phyloP scores from a whole-genome alignment of 108 stramenopile species.

The Conticribra weissflogii region DNA sequence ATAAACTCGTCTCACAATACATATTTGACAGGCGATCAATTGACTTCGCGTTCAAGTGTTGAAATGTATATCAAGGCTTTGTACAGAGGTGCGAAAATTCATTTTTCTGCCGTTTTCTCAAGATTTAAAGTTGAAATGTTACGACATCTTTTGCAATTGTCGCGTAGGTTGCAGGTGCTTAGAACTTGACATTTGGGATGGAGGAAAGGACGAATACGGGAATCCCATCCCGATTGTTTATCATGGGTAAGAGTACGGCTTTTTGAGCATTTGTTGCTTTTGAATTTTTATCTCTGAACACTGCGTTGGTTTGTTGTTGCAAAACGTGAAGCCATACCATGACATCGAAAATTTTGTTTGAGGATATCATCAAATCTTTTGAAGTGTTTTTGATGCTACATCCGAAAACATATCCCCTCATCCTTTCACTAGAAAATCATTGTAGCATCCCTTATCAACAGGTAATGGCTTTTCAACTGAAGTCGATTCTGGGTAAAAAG shows the following conservation, averaged over 20 bases:
- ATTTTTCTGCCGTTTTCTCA: no score
- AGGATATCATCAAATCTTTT: constrained; percentile 77
- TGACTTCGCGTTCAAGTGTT: constrained; percentile 78
- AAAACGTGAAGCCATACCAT: constrained; percentile 72
- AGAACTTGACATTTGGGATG: constrained; percentile 98
- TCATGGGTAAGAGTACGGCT: constrained; percentile 59
- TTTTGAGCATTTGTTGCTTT: background rate
- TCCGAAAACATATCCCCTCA: constrained; percentile 85
- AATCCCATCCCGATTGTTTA: constrained; percentile 82
- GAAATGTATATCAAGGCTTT: constrained; percentile 79
- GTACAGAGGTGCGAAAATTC: constrained; percentile 67
- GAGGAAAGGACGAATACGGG: constrained; percentile 47
- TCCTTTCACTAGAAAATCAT: constrained; percentile 97
- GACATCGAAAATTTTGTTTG: constrained; percentile 92
- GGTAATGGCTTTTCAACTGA: constrained; percentile 80
- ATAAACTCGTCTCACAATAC: constrained; percentile 97
- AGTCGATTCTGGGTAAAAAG: constrained; percentile 65
- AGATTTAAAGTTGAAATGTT: no score
- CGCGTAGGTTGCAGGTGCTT: constrained; percentile 91
- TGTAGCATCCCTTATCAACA: constrained; percentile 87
- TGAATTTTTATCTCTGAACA: no score
- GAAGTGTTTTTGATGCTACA: constrained; percentile 60
- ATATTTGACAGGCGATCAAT: constrained; percentile 95
- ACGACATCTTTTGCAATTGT: no score
- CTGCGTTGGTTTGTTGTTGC: background rate